Evolutionary conservation across 768 basidiomycete genomes (phyloP).

Genomic region (Cystofilobasidium capitatum): DNA sequence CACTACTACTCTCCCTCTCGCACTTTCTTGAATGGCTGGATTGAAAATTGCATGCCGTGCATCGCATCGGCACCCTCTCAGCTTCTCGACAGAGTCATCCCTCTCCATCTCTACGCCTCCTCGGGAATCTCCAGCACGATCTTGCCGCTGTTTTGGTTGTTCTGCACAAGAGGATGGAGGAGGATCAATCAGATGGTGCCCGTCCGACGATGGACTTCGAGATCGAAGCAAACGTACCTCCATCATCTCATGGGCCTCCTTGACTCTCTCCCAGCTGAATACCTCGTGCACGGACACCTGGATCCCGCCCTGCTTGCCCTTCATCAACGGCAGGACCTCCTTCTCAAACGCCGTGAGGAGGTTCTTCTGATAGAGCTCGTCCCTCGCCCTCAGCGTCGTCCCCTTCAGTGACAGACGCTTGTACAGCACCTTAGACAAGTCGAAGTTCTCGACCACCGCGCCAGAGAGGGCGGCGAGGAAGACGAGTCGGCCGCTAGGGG

Average conservation of each 20-base stretch:
- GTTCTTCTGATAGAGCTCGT: constrained; percentile 63
- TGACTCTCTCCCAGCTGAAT: constrained; percentile 58
- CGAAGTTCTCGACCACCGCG: constrained; percentile 28
- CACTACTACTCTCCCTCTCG: no score
- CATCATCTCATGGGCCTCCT: constrained; percentile 75
- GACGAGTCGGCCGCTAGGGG: constrained; percentile 43
- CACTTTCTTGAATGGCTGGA: no score
- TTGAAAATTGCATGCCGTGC: no score
- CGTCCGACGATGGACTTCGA: background rate
- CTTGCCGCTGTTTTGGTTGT: constrained; percentile 16
- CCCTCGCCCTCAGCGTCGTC: constrained; percentile 70
- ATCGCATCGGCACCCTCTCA: no score
- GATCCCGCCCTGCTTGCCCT: constrained; percentile 46
- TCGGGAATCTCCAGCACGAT: background rate
- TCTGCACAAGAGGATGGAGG: background rate
- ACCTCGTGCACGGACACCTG: constrained; percentile 72
- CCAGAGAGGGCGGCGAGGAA: constrained; percentile 39
- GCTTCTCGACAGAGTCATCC: no score
- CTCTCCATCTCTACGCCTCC: no score
- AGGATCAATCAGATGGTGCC: background rate
- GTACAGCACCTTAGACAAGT: constrained; percentile 59
- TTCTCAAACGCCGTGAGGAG: constrained; percentile 42
- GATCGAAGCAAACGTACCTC: constrained; percentile 39
- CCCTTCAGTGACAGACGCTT: constrained; percentile 84
- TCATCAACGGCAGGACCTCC: constrained; percentile 31